These are phyloP conservation scores for Tetracladium maxilliforme DNA, from an alignment of 2,329 filamentous ascomycete species.

Conservation along the genomic window DNA sequence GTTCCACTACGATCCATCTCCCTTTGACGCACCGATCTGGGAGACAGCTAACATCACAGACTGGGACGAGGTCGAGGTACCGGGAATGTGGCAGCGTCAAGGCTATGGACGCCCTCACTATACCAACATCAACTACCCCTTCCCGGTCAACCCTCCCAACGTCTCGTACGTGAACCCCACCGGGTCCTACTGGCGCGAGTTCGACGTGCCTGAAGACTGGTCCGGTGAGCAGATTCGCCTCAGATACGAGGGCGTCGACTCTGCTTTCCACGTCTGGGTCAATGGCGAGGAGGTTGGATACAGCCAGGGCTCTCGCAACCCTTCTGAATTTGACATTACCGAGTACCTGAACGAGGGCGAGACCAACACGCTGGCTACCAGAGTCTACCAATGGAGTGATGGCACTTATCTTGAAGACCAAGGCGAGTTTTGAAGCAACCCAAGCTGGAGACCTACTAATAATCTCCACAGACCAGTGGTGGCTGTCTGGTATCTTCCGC, in stretches of 20 bases:
- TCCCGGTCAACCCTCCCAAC: slow-evolving; percentile 33
- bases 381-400: slow-evolving; percentile 36
- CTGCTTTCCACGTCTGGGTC: slow-evolving; percentile 36
- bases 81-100: slow-evolving; percentile 35
- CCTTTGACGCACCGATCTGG: slow-evolving; percentile 1
- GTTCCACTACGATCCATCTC: slow-evolving; percentile 1
- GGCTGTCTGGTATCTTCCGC: slow-evolving; percentile 30
- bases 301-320: slow-evolving; percentile 36
- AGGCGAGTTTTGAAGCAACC: slow-evolving; percentile 3
- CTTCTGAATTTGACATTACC: slow-evolving; percentile 37
- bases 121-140: slow-evolving; percentile 34
- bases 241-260: slow-evolving; percentile 37
- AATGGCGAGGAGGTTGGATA: slow-evolving; percentile 36
- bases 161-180: slow-evolving; percentile 33
- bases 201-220: slow-evolving; percentile 22
- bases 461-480: slow-evolving; percentile 35
- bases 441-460: slow-evolving; percentile 11
- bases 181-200: slow-evolving; percentile 31
- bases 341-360: slow-evolving; percentile 14
- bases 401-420: slow-evolving; percentile 36
- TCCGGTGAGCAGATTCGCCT: slow-evolving; percentile 26
- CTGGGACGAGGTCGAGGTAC: slow-evolving; percentile 29
- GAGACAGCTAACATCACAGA: slow-evolving; percentile 5
- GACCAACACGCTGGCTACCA: slow-evolving; percentile 27
- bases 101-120: slow-evolving; percentile 36